Percentiles rank a stretch among this genome's conserved stretches.
phyloP scores from a whole-genome alignment of 2,329 filamentous ascomycete genomes.

The Cylindrodendrum hubeiense region DNA sequence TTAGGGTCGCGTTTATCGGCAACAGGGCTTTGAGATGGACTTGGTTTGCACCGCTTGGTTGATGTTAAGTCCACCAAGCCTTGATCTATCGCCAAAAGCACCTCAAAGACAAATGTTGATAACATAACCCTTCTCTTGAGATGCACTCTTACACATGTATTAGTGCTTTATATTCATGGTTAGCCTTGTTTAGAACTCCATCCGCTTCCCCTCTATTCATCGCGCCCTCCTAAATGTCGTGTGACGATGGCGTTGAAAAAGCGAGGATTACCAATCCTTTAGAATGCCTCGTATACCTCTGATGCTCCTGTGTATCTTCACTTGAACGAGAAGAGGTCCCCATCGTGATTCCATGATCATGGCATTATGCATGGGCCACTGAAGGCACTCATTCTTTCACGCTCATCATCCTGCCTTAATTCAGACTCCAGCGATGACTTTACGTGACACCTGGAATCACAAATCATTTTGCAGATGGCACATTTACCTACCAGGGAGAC shows the following conservation, averaged over 20 bases:
- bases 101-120: no score
- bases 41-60: no score
- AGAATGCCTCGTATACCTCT: constrained; percentile 23
- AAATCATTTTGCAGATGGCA: constrained; percentile 13
- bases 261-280: constrained; percentile 33
- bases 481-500: background rate
- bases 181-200: background rate
- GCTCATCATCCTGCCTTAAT: background rate
- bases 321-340: constrained; percentile 12
- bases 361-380: background rate
- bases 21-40: no score
- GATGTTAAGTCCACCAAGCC: background rate
- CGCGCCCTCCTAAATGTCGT: constrained; percentile 24
- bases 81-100: background rate
- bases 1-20: no score
- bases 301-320: constrained; percentile 9
- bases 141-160: background rate
- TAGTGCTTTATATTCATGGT: background rate
- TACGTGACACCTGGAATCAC: constrained; percentile 3
- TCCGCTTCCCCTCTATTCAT: background rate
- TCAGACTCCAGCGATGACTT: constrained; percentile 2
- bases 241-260: constrained; percentile 31
- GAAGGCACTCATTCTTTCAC: background rate
- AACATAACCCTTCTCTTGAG: background rate
- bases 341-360: background rate